phyloP scores from a whole-genome alignment of 2,329 filamentous ascomycete species.

The Blastomyces gilchristii region DNA sequence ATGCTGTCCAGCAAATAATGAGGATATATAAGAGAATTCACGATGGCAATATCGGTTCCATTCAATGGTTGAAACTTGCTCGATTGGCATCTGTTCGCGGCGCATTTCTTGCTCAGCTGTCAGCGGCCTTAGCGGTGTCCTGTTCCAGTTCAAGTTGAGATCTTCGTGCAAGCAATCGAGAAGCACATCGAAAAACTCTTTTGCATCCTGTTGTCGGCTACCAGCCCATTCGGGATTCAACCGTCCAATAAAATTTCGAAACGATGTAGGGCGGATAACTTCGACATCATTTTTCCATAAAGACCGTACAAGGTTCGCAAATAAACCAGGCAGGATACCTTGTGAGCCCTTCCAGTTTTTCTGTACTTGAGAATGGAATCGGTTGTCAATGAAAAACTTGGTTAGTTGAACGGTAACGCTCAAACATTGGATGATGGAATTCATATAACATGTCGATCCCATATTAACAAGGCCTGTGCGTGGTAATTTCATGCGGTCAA shows the following conservation, averaged over 20 bases:
- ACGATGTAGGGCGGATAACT: constrained; percentile 50
- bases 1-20: constrained; percentile 66
- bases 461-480: constrained; percentile 70
- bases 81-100: constrained; percentile 50
- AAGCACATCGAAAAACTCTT: constrained; percentile 79
- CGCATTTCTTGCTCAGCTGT: constrained; percentile 51
- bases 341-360: constrained; percentile 57
- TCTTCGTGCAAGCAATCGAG: constrained; percentile 77
- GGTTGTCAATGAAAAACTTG: constrained; percentile 55
- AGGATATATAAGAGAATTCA: constrained; percentile 66
- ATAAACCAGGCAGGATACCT: constrained; percentile 52
- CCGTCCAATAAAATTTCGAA: constrained; percentile 54
- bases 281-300: constrained; percentile 52
- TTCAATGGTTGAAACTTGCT: constrained; percentile 59
- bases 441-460: constrained; percentile 80
- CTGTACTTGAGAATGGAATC: constrained; percentile 49
- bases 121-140: constrained; percentile 47
- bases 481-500: constrained; percentile 44
- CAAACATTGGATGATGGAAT: constrained; percentile 76
- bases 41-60: constrained; percentile 62
- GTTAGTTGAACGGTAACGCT: constrained; percentile 57
- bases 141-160: constrained; percentile 59
- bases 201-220: constrained; percentile 73
- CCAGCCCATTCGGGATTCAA: constrained; percentile 61
- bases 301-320: constrained; percentile 50